Evolutionary conservation across 2,329 filamentous ascomycete genomes (phyloP), one percentile per base, ranked within the genome.

Genomic region (Claviceps maximensis): DNA sequence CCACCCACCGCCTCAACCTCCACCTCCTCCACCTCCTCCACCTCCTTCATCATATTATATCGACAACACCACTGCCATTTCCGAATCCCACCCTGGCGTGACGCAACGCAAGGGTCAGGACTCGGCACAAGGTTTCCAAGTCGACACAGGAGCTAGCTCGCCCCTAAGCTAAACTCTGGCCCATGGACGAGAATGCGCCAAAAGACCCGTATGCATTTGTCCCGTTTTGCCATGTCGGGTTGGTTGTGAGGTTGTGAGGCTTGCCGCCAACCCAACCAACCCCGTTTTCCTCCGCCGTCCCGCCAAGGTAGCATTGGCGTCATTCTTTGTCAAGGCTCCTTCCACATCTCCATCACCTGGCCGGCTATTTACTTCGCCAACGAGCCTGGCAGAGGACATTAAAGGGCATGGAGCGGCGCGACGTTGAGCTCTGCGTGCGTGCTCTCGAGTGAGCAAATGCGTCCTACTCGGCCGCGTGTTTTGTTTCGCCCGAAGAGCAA

Each of bases 151-250:
- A 47, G 25, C 45, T n/a, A 45, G 25, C 25, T 19, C 40, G 19
- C 23, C 23, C 2, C 3, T 36, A 21, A 41, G 25, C 23, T 45
- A 44, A 21, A 4, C 36, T 49, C n/a, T 12, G 46, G 29, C 17
- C 46, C 19, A 42, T 46, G 36, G 31, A 40, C 31, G 40, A 45
- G 21, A 25, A 21, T 49, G 31, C 33, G 45, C 49, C 47, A 41
- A 41, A 42, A 50, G 53, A 27, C 36, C 41, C 50, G 41, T 52
- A 50, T 55, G 47, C 42, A 27, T 47, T 47, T 19, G 17, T 47
- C 27, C 47, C 49, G 23, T 42, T 50, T 50, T 48, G 40, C 50
- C 50, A 47, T 55, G 53, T 29, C 46, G 13, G 51, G 38, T 48
- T 15, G 46, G 47, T 44, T 55, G 53, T 29, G 40, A 9, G 51